Percentiles rank a stretch among this genome's conserved stretches.
Evolutionary conservation across 352 stramenopile genomes (phyloP).

Genomic region (Phytophthora sp.): DNA sequence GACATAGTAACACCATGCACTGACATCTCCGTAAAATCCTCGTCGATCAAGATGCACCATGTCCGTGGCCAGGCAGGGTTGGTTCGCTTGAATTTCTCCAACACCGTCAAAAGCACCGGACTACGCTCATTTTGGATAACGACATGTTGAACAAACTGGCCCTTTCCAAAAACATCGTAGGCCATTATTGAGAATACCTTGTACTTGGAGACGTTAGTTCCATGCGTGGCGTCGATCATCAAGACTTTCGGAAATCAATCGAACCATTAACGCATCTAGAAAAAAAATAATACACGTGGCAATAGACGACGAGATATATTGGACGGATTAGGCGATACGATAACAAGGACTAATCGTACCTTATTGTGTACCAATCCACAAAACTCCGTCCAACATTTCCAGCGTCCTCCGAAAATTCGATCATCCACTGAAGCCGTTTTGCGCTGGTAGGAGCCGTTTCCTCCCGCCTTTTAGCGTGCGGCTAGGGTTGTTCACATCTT

Average conservation of each 20-base stretch:
- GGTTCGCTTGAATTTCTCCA: constrained; percentile 8
- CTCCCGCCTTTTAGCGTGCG: too few species aligned
- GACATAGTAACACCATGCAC: constrained; percentile 29
- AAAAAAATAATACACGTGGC: too few species aligned
- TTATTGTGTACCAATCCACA: too few species aligned
- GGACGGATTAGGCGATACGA: too few species aligned
- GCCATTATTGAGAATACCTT: constrained; percentile 2
- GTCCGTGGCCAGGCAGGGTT: constrained; percentile 19
- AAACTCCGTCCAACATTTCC: too few species aligned
- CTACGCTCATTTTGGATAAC: background rate
- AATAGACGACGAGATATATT: too few species aligned
- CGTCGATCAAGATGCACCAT: constrained; percentile 27
- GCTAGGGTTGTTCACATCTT: too few species aligned
- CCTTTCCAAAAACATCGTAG: constrained; percentile 3
- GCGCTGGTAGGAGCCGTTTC: too few species aligned
- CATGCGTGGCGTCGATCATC: background rate
- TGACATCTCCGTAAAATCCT: constrained; percentile 40
- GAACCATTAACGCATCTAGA: too few species aligned
- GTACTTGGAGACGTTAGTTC: background rate
- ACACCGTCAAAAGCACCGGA: background rate
- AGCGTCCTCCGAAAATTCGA: too few species aligned
- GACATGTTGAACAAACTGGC: constrained; percentile 12
- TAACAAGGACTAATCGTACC: too few species aligned
- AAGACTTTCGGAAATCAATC: background rate
- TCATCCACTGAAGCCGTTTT: too few species aligned